Base-by-base conservation (phyloP, 2,329 filamentous ascomycete genomes). In the Hypomyces rosellus region DNA sequence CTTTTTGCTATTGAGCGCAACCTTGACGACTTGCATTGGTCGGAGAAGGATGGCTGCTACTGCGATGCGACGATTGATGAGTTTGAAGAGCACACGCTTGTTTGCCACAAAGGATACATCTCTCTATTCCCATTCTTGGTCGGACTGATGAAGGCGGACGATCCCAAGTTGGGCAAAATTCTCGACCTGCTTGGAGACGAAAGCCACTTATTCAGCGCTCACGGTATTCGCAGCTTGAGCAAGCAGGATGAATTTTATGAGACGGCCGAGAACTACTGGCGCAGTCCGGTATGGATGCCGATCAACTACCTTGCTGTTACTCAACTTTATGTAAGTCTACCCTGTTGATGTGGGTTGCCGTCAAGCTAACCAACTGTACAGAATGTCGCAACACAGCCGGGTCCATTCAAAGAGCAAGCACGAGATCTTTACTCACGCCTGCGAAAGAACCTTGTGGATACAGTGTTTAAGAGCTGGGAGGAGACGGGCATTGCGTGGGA, bases 401-500 rank as follows among this genome's bases (percentile, higher is more conserved):
- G 89, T 1, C 86, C 89, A 1, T 80, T 89, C 65, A 80, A 82
- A 60, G 69, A 74, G 38, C 80, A 81, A 57, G 89, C 91, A 8
- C 73, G 72, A n/a, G 76, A 82, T 49, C 75, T 96, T 52, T 97
- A 96, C 72, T 82, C 74, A 14, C 74, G 79, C 33, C 79, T 97
- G 44, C 83, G 93, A 49, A 81, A 79, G 67, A 97, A 96, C 64
- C 72, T 99, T 12, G 87, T 97, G 42, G 80, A 90, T 46, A 97
- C 91, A 2, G 87, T 97, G 13, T 96, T 86, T 73, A 80, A 84
- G 51, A 85, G 84, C 65, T 99, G 92, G 92, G 76, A 85, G 64
- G 82, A 88, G 63, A 97, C 93, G 0, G 92, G 92, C 15, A 97
- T 97, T 65, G 93, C 92, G 0, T 99, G 92, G 92, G 93, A 99